Conservation (phyloP, 2,329 filamentous ascomycete genomes). For the Huntiella bhutanensis region DNA sequence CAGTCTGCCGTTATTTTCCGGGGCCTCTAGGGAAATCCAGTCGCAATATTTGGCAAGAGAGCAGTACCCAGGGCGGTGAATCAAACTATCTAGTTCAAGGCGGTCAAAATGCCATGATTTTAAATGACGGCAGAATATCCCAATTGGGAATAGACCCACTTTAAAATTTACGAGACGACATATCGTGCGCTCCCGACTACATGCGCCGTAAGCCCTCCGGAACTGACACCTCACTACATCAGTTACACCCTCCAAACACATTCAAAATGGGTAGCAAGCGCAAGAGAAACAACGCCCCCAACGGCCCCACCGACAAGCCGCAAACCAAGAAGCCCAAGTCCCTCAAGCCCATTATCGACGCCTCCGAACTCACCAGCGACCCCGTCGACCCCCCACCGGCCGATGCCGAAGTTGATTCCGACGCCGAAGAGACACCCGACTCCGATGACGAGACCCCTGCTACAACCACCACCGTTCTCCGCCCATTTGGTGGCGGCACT, state of each 20-base stretch:
- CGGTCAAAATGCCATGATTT: too few species aligned
- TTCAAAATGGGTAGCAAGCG: conserved; percentile 10
- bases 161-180: too few species aligned
- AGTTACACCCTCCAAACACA: not conserved
- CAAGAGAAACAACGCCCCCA: conserved; percentile 10
- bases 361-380: not conserved
- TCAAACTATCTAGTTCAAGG: too few species aligned
- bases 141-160: too few species aligned
- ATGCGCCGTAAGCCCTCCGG: too few species aligned
- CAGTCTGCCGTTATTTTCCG: too few species aligned
- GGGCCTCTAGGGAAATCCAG: too few species aligned
- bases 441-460: not conserved
- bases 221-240: too few species aligned
- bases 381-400: conserved; percentile 1
- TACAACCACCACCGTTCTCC: conserved; percentile 5
- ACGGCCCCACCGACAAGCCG: not conserved
- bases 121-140: too few species aligned
- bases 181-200: too few species aligned
- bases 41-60: too few species aligned
- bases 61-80: too few species aligned
- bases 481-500: conserved; percentile 21
- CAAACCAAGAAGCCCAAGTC: conserved; percentile 6
- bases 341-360: not conserved
- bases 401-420: not conserved
- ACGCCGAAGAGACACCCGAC: not conserved